Percentiles rank a stretch among this genome's conserved stretches.
Conservation (phyloP, 2,329 filamentous ascomycete species). For the Dissoconium aciculare region DNA sequence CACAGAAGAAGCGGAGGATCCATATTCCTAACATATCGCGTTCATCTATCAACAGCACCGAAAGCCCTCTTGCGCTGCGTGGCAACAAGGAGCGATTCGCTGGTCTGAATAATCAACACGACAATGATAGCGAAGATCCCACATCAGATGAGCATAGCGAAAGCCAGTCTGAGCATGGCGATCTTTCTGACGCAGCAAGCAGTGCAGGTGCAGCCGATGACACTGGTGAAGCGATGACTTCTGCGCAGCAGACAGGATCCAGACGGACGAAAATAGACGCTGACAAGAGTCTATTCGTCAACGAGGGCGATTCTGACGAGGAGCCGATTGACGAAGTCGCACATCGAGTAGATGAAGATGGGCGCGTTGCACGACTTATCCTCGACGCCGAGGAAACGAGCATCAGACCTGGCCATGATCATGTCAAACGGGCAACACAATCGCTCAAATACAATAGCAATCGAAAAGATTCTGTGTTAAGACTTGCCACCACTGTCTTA, state of each 20-base stretch:
- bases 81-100: too few species aligned
- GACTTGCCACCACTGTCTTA: constrained; percentile 27
- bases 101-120: constrained; percentile 2
- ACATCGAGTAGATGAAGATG: constrained; percentile 37
- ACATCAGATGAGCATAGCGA: too few species aligned
- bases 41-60: too few species aligned
- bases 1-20: constrained; percentile 34
- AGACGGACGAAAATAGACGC: too few species aligned
- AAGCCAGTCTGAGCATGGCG: too few species aligned
- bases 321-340: constrained; percentile 41
- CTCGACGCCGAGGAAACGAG: constrained; percentile 32
- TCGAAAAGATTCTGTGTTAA: constrained; percentile 44
- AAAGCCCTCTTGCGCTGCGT: too few species aligned
- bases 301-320: constrained; percentile 21
- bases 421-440: constrained; percentile 31
- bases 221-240: too few species aligned
- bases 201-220: too few species aligned
- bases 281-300: too few species aligned
- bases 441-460: constrained; percentile 41
- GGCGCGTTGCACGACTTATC: constrained; percentile 30
- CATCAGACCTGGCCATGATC: constrained; percentile 29
- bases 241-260: too few species aligned
- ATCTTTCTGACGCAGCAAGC: too few species aligned
- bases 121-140: background rate
- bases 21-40: constrained; percentile 25